These are phyloP conservation scores for Pseudonitzschia delicatissima DNA, from an alignment of 108 stramenopile species.

Conservation along the genomic window DNA sequence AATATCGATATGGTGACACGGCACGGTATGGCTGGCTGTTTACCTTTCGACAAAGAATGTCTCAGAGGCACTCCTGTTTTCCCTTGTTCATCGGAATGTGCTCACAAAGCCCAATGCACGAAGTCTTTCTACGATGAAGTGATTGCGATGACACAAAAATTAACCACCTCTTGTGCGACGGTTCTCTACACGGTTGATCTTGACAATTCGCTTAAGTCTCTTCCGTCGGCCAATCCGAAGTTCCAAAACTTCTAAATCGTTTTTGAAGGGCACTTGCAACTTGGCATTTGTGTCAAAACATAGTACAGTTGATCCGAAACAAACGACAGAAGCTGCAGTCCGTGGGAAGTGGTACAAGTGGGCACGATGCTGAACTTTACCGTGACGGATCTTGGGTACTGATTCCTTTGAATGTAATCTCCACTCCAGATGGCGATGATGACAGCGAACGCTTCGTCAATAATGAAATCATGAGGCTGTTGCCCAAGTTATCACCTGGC, in stretches of 20 bases:
- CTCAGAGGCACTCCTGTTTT: constrained; percentile 71
- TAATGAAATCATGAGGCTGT: constrained; percentile 27
- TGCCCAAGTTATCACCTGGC: constrained; percentile 82
- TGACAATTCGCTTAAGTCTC: constrained; percentile 43
- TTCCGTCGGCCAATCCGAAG: constrained; percentile 58
- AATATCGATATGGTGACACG: constrained; percentile 18
- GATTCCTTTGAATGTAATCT: constrained; percentile 44
- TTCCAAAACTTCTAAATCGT: constrained; percentile 40
- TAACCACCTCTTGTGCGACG: constrained; percentile 58
- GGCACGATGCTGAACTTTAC: constrained; percentile 18
- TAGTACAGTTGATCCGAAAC: constrained; percentile 34
- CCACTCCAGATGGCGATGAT: constrained; percentile 14
- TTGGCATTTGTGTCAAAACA: constrained; percentile 74
- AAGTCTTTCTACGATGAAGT: constrained; percentile 68
- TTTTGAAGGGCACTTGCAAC: constrained; percentile 60
- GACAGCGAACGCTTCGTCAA: not conserved
- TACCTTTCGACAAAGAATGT: constrained; percentile 68
- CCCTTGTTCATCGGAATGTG: constrained; percentile 82
- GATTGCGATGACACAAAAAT: constrained; percentile 37
- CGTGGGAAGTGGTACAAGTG: not conserved
- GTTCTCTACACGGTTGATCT: constrained; percentile 76
- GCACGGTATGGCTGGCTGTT: constrained; percentile 50
- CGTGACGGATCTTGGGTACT: constrained; percentile 75
- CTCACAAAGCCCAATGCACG: constrained; percentile 56
- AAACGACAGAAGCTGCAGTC: not conserved